Base-by-base conservation (phyloP, 345 rosid species). In the Eucalyptus regnans region DNA sequence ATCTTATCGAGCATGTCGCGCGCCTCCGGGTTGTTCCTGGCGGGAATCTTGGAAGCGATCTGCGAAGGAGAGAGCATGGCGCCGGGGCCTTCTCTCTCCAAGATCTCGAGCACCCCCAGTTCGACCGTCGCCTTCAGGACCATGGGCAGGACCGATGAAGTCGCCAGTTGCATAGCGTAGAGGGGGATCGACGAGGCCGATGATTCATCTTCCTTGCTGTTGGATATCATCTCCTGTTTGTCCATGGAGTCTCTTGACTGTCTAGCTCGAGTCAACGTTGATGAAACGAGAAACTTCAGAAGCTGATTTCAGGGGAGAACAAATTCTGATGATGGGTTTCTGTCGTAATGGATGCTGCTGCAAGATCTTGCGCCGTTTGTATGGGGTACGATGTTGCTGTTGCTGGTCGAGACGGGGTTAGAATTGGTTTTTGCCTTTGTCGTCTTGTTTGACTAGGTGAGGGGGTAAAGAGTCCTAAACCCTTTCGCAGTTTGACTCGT, bases 161-260 rank as follows among this genome's bases (percentile, higher is more conserved):
- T 90, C 9, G 89, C 93, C 46, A 93, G 90, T 25, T 94, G 93
- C 92, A 92, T 90, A 5, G 95, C 94, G n/a, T 17, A n/a, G 87
- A 76, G 83, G 7, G 83, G 15, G 14, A 76, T 12, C 48, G 83
- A 76, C 9, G 83, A 37, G 83, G 48, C 43, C 25, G 83, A 37
- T 10, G 83, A 76, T 76, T 76, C 83, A 37, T 43, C 83, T 76
- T 76, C 83, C 27, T 37, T 76, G 23, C 27, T 76, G 83, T 3
- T 37, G 13, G 48, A 44, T 76, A 76, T 76, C 83, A 5, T 10
- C 48, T 76, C 23, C 48, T 6, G 48, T 76, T 76, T 37, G 83
- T 37, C 83, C 83, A 76, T 76, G 83, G 83, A 76, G 83, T 18
- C 22, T 37, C 14, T 37, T 37, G 83, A 41, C 84, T 18, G 48